Percentiles rank a stretch among this genome's conserved stretches.
Conservation (phyloP, 2,329 filamentous ascomycete genomes). For the Stagonosporopsis chrysanthemi region DNA sequence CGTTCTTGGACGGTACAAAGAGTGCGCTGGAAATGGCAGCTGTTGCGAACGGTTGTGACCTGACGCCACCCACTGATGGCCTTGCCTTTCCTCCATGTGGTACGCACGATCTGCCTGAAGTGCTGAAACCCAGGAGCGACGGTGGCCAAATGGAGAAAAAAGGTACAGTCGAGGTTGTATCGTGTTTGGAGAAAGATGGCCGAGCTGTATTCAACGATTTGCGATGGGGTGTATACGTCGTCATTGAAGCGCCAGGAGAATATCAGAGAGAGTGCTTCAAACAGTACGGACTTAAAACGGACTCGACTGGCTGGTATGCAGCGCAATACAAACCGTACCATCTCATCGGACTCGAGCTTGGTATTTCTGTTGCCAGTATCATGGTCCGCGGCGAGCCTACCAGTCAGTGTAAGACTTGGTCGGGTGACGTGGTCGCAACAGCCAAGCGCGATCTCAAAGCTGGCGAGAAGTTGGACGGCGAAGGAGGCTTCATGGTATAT, state of each 20-base stretch:
- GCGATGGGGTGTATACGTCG: constrained; percentile 56
- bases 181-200: constrained; percentile 54
- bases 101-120: constrained; percentile 52
- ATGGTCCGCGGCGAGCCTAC: constrained; percentile 58
- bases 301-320: constrained; percentile 53
- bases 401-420: constrained; percentile 55
- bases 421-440: constrained; percentile 57
- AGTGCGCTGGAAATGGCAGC: constrained; percentile 58
- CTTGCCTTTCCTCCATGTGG: constrained; percentile 56
- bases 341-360: constrained; percentile 57
- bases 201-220: constrained; percentile 53
- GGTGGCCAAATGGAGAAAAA: constrained; percentile 54
- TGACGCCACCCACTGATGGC: constrained; percentile 52
- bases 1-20: constrained; percentile 59
- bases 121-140: constrained; percentile 52
- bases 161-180: constrained; percentile 57
- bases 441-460: constrained; percentile 56
- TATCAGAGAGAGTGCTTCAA: constrained; percentile 55
- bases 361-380: constrained; percentile 54
- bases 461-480: constrained; percentile 56
- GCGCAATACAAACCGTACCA: constrained; percentile 59
- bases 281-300: constrained; percentile 56
- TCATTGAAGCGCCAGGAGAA: constrained; percentile 54
- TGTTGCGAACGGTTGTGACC: constrained; percentile 56
- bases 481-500: constrained; percentile 57